Evolutionary conservation across 2,329 filamentous ascomycete genomes (phyloP).

Genomic region (Curvularia verruculosa): DNA sequence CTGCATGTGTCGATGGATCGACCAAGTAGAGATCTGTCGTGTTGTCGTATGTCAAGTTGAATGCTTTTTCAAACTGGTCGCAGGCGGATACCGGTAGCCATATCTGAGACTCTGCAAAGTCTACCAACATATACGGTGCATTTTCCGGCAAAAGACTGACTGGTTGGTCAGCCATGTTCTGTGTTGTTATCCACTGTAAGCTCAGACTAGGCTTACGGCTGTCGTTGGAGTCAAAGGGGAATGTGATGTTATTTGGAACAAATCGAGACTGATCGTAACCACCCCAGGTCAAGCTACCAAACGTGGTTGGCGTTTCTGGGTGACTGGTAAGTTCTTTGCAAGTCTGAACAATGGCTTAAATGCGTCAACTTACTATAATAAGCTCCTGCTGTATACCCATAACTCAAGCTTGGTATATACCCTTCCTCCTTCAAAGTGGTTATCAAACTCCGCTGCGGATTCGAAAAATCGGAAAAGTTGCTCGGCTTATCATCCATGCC

Average conservation of each 20-base stretch:
- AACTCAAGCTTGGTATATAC: slow-evolving; percentile 22
- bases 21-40: slow-evolving; percentile 44
- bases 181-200: background rate
- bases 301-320: background rate
- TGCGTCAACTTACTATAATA: slow-evolving; percentile 22
- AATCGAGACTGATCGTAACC: slow-evolving; percentile 48
- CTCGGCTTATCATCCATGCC: slow-evolving; percentile 54
- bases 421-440: background rate
- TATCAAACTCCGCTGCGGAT: slow-evolving; percentile 5
- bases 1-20: slow-evolving; percentile 35
- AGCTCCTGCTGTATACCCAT: slow-evolving; percentile 31
- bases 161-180: slow-evolving; percentile 18
- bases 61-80: slow-evolving; percentile 44
- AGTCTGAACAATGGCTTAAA: background rate
- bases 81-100: slow-evolving; percentile 48
- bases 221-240: slow-evolving; percentile 21
- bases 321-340: background rate
- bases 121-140: slow-evolving; percentile 33
- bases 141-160: slow-evolving; percentile 19
- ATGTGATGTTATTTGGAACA: slow-evolving; percentile 12
- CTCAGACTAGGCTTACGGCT: slow-evolving; percentile 9
- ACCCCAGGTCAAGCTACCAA: slow-evolving; percentile 45
- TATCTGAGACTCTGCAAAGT: slow-evolving; percentile 47
- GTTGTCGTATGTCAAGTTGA: slow-evolving; percentile 46
- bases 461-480: slow-evolving; percentile 54